These are phyloP conservation scores for Boletus insuetus DNA, from an alignment of 768 basidiomycete species.

Conservation along the genomic window DNA sequence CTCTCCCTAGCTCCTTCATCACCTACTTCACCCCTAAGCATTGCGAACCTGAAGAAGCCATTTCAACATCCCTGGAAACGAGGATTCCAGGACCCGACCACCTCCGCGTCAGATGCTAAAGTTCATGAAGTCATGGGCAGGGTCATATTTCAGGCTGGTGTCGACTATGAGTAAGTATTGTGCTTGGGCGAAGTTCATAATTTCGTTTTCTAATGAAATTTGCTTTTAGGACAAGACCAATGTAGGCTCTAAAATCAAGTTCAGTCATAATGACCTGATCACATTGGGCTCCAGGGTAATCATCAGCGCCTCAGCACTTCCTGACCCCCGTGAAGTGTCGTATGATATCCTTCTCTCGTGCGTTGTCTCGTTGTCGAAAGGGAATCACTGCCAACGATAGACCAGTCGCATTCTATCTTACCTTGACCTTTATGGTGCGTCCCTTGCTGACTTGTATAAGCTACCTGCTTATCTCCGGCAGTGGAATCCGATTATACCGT, in stretches of 20 bases:
- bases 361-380: slow-evolving; percentile 29
- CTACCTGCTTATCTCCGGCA: slow-evolving; percentile 27
- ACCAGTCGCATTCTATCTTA: slow-evolving; percentile 72
- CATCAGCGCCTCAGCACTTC: slow-evolving; percentile 77
- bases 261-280: slow-evolving; percentile 3
- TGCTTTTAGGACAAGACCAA: slow-evolving; percentile 68
- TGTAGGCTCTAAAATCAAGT: slow-evolving; percentile 48
- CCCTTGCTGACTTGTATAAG: neutral
- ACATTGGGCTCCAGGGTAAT: slow-evolving; percentile 59
- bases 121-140: slow-evolving; percentile 64
- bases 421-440: slow-evolving; percentile 74
- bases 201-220: slow-evolving; percentile 17
- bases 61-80: slow-evolving; percentile 58
- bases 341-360: slow-evolving; percentile 78
- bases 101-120: slow-evolving; percentile 30
- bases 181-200: neutral
- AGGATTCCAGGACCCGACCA: slow-evolving; percentile 25
- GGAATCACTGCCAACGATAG: slow-evolving; percentile 3
- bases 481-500: slow-evolving; percentile 90
- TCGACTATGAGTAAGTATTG: slow-evolving; percentile 77
- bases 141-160: slow-evolving; percentile 86
- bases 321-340: slow-evolving; percentile 71
- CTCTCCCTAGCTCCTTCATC: slow-evolving; percentile 54
- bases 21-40: slow-evolving; percentile 37
- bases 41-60: slow-evolving; percentile 32